phyloP scores from a whole-genome alignment of 2,329 filamentous ascomycete genomes.

The Monosporascus sp. region DNA sequence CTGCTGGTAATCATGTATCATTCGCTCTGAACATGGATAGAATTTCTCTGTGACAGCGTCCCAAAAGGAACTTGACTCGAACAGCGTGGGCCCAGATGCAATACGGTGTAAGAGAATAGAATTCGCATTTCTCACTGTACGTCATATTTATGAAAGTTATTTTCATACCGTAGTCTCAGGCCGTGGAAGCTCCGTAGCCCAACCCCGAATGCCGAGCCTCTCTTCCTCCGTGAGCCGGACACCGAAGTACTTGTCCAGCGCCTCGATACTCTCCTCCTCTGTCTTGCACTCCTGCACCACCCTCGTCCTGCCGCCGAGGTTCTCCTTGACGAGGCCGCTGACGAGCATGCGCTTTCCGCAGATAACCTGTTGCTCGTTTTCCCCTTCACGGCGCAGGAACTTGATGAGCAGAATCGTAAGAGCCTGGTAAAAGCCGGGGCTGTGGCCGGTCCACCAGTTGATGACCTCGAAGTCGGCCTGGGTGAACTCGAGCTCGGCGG shows the following conservation, averaged over 20 bases:
- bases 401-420: conserved; percentile 45
- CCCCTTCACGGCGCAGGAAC: conserved; percentile 41
- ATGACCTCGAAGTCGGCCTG: conserved; percentile 55
- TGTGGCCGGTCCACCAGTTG: conserved; percentile 50
- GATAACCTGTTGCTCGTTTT: conserved; percentile 33
- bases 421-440: conserved; percentile 47
- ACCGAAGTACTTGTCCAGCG: conserved; percentile 45
- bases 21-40: too few relatives aligned
- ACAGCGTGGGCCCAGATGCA: too few relatives aligned
- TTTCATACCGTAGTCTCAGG: too few relatives aligned
- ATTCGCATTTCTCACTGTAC: too few relatives aligned
- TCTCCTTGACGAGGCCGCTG: conserved; percentile 46
- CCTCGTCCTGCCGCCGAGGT: conserved; percentile 43
- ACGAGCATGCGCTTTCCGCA: conserved; percentile 49
- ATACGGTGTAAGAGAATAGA: too few relatives aligned
- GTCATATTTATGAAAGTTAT: too few relatives aligned
- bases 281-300: conserved; percentile 39
- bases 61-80: too few relatives aligned
- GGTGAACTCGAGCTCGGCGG: conserved; percentile 59
- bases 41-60: too few relatives aligned
- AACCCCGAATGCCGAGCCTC: conserved; percentile 11
- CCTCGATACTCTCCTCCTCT: conserved; percentile 37
- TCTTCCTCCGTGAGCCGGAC: conserved; percentile 47
- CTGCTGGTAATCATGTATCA: too few relatives aligned
- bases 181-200: too few relatives aligned